phyloP scores from a whole-genome alignment of 129 eudicot species.

The Dittrichia graveolens region DNA sequence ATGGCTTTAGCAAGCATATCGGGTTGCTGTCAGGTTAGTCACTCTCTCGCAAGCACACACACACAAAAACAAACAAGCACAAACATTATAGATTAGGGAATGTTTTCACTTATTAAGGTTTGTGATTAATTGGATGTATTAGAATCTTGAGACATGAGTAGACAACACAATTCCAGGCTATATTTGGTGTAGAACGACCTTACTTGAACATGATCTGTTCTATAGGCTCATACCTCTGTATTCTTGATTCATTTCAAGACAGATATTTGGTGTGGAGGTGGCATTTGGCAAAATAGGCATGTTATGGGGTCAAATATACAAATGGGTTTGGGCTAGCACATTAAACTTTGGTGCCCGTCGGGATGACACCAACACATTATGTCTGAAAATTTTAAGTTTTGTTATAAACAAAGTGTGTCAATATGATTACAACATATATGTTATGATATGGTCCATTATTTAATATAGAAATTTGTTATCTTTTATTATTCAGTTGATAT shows the following conservation, averaged over 20 bases:
- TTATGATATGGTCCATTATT: no score
- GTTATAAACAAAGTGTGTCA: not conserved
- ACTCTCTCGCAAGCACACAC: constrained; percentile 15
- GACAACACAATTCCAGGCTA: not conserved
- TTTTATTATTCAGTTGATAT: no score
- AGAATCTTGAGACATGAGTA: constrained; percentile 5
- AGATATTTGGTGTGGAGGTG: not conserved
- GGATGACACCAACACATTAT: not conserved
- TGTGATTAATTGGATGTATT: constrained; percentile 10
- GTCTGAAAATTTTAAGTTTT: not conserved
- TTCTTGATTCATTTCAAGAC: no score
- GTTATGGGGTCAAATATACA: not conserved
- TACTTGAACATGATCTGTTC: no score
- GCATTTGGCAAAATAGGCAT: not conserved
- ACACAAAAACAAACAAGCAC: not conserved
- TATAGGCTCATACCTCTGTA: no score
- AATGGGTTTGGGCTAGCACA: not conserved
- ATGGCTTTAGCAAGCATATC: constrained; percentile 82
- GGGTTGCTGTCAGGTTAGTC: constrained; percentile 91
- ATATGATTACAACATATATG: not conserved
- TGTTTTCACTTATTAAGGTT: not conserved
- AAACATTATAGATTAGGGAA: not conserved
- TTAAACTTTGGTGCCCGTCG: not conserved
- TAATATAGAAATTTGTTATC: no score
- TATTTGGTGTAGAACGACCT: not conserved